phyloP scores from a whole-genome alignment of 345 rosid genomes.

The Jatropha curcas region DNA sequence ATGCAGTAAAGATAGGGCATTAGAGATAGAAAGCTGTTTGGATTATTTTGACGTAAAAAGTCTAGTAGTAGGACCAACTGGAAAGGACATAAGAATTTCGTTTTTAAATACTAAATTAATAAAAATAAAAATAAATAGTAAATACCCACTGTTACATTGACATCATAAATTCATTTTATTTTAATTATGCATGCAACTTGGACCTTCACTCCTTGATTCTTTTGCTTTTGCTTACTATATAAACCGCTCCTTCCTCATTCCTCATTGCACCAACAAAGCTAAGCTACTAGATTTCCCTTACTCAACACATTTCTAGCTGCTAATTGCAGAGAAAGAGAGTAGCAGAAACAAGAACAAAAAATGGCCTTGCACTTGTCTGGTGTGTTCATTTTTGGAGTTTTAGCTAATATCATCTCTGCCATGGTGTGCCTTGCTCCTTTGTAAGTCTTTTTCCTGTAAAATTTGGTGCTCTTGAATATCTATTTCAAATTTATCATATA shows the following conservation, averaged over 20 bases:
- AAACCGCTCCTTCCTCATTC: conserved; percentile 20
- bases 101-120: no score
- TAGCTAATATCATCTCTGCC: conserved; percentile 32
- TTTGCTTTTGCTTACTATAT: conserved; percentile 31
- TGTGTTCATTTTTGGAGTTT: conserved; percentile 25
- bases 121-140: no score
- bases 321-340: background rate
- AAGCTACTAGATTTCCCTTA: background rate
- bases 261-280: conserved; percentile 6
- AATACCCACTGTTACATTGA: conserved; percentile 20
- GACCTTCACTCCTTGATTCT: conserved; percentile 24
- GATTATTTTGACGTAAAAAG: conserved; percentile 20
- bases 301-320: background rate
- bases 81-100: conserved; percentile 31
- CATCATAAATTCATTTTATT: background rate
- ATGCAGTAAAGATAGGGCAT: conserved; percentile 20
- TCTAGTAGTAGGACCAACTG: conserved; percentile 37
- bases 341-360: no score
- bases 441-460: conserved; percentile 6
- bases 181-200: conserved; percentile 31
- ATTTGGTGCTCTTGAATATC: no score
- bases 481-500: no score
- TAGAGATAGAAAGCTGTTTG: conserved; percentile 28
- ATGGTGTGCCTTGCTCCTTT: conserved; percentile 34
- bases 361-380: conserved; percentile 22